Conservation (phyloP, 2,329 filamentous ascomycete species). For the Botrytis medusae region DNA sequence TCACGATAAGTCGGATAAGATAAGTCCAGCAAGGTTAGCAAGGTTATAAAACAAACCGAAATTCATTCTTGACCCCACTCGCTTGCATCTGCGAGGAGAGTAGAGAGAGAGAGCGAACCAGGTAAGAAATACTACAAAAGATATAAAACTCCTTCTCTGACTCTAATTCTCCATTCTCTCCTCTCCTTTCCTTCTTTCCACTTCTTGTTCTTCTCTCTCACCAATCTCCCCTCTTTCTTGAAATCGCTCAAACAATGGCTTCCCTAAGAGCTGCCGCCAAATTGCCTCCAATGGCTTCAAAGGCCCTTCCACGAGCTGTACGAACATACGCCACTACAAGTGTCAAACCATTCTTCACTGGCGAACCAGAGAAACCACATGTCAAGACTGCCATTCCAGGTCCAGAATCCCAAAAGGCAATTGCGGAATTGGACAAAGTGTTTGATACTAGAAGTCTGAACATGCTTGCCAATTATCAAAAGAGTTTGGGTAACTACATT, state of each 20-base stretch:
- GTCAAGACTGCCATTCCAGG: constrained; percentile 44
- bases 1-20: constrained; percentile 8
- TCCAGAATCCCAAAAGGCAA: constrained; percentile 42
- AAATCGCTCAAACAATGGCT: constrained; percentile 30
- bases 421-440: constrained; percentile 47
- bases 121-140: not conserved
- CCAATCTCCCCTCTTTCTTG: not conserved
- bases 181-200: not conserved
- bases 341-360: constrained; percentile 37
- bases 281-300: constrained; percentile 33
- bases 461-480: constrained; percentile 54
- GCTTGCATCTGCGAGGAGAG: not conserved
- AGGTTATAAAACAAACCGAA: not conserved
- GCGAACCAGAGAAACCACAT: constrained; percentile 37
- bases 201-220: not conserved
- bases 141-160: not conserved
- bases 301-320: constrained; percentile 24
- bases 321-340: constrained; percentile 32
- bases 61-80: not conserved
- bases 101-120: not conserved
- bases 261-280: constrained; percentile 38
- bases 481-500: constrained; percentile 55
- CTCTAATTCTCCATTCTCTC: not conserved
- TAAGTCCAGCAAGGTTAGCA: not conserved
- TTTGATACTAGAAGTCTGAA: constrained; percentile 54